phyloP scores from a whole-genome alignment of 129 eudicot species.

The Pseudognaphalium luteoalbum region DNA sequence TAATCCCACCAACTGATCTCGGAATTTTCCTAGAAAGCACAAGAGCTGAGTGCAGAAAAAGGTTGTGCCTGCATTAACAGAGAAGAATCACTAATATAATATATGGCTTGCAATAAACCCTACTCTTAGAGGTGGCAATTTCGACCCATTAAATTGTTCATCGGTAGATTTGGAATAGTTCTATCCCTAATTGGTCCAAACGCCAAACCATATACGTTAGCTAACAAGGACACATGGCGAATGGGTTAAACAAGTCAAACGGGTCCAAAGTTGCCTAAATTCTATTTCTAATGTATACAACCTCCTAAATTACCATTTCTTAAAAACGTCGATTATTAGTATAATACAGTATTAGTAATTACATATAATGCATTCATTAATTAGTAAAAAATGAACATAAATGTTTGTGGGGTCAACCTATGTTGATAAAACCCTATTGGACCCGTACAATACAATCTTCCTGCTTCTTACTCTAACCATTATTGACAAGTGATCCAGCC shows the following conservation, averaged over 20 bases:
- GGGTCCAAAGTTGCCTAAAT: background rate
- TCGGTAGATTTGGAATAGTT: constrained; percentile 1
- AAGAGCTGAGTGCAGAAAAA: constrained; percentile 95
- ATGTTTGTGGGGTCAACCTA: constrained; percentile 4
- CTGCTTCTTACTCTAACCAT: background rate
- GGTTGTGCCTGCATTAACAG: constrained; percentile 76
- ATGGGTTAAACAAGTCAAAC: background rate
- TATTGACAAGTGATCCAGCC: background rate
- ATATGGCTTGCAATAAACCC: constrained; percentile 2
- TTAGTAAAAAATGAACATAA: background rate
- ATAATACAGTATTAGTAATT: background rate
- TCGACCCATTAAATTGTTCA: background rate
- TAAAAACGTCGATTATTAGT: background rate
- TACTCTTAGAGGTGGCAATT: background rate
- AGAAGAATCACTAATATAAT: constrained; percentile 12
- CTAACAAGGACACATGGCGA: background rate
- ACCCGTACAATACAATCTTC: background rate
- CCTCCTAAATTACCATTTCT: constrained; percentile 7
- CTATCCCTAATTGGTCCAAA: background rate
- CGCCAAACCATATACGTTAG: background rate
- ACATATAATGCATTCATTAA: background rate
- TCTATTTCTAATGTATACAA: constrained; percentile 1
- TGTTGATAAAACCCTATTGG: background rate
- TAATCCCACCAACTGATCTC: constrained; percentile 80
- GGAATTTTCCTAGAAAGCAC: constrained; percentile 98